phyloP scores from a whole-genome alignment of 768 basidiomycete species.

The Coprinopsis sp. region DNA sequence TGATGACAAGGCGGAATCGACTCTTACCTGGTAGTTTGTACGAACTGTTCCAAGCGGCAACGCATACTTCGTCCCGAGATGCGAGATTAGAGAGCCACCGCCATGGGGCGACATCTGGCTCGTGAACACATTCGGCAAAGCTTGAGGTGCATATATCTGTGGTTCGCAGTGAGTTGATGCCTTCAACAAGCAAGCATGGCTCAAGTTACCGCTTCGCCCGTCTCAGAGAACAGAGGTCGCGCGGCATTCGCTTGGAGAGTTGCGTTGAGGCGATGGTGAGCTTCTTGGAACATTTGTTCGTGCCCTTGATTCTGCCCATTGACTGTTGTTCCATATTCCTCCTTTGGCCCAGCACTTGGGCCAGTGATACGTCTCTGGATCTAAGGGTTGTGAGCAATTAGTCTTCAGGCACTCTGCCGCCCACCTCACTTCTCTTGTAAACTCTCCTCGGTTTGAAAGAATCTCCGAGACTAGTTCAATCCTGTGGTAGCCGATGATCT shows the following conservation, averaged over 20 bases:
- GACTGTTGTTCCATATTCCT: background rate
- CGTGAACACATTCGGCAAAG: constrained; percentile 85
- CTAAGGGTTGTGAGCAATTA: background rate
- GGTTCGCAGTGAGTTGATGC: background rate
- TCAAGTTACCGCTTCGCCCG: constrained; percentile 28
- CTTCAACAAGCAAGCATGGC: background rate
- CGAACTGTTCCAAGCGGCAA: constrained; percentile 81
- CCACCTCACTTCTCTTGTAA: constrained; percentile 24
- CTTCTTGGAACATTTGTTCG: constrained; percentile 25
- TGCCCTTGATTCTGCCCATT: background rate
- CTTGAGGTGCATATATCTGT: constrained; percentile 52
- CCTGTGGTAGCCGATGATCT: constrained; percentile 79
- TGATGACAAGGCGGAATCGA: background rate
- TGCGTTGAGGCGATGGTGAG: constrained; percentile 59
- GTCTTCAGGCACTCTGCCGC: background rate
- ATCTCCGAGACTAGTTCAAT: constrained; percentile 76
- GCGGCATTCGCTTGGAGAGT: constrained; percentile 55
- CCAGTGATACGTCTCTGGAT: background rate
- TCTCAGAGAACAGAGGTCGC: constrained; percentile 59
- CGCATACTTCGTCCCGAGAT: constrained; percentile 71
- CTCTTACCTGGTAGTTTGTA: constrained; percentile 56
- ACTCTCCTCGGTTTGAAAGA: constrained; percentile 46
- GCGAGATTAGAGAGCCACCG: constrained; percentile 64
- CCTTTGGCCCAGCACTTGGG: background rate
- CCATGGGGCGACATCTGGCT: constrained; percentile 30